Conservation (phyloP, 768 basidiomycete species). For the Mycena capillaripes region DNA sequence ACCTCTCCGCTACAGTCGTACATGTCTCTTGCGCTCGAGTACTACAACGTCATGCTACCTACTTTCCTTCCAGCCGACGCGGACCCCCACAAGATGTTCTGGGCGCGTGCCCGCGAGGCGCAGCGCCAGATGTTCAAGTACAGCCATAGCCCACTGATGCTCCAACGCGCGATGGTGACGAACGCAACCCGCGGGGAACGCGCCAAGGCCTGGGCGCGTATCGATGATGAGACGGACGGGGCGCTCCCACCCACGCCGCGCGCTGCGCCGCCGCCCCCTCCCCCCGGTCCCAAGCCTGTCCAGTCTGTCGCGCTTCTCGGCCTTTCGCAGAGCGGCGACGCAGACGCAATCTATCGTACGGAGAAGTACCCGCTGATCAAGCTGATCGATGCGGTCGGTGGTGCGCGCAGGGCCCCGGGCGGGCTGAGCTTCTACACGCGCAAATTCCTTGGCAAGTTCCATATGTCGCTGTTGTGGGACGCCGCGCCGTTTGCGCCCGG, state of each 20-base stretch:
- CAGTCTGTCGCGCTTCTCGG: conserved; percentile 29
- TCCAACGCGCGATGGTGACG: conserved; percentile 27
- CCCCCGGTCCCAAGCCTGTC: background rate
- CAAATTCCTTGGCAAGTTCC: conserved; percentile 3
- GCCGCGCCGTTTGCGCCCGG: background rate
- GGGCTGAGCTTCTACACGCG: conserved; percentile 17
- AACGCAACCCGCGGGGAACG: conserved; percentile 28
- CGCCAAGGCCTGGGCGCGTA: conserved; percentile 55
- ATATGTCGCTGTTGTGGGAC: conserved; percentile 26
- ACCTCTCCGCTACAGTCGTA: conserved; percentile 13
- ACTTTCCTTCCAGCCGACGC: conserved; percentile 31
- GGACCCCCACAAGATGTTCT: conserved; percentile 26
- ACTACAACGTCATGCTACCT: conserved; percentile 39
- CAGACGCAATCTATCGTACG: background rate
- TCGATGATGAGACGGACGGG: conserved; percentile 62
- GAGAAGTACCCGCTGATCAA: conserved; percentile 22
- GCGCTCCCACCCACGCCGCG: conserved; percentile 1
- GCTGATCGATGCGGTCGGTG: conserved; percentile 20
- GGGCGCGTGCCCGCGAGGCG: conserved; percentile 33
- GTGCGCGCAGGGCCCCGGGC: conserved; percentile 20
- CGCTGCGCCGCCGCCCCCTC: background rate
- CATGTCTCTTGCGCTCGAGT: conserved; percentile 40
- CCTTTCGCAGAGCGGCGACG: conserved; percentile 23
- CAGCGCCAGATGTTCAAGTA: conserved; percentile 32
- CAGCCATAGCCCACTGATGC: conserved; percentile 32